Base-by-base conservation (phyloP, 2,329 filamentous ascomycete genomes). In the Cladosporium halotolerans region DNA sequence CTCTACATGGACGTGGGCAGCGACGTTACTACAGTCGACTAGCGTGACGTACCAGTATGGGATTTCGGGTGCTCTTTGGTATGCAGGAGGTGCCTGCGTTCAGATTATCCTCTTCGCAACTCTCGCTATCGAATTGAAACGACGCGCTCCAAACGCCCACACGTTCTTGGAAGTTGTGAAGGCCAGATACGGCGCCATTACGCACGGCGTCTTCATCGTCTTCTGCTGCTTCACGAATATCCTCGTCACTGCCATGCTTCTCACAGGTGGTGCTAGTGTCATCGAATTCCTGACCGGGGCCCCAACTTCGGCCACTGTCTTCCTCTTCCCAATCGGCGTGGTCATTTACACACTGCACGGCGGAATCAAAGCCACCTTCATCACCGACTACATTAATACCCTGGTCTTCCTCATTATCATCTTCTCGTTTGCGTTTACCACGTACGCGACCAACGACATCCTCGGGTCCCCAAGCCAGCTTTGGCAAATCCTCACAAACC, bases 91-190 rank as follows among this genome's bases (percentile, higher is more conserved):
- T 14, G 89, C 88, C 9, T 90, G 86, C 0, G 88, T 93, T 5
- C 89, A 95, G 67, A 91, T 96, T 62, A 78, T 96, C 28, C 77
- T 96, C 1, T 96, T 96, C 63, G 89, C 91, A 1, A 95, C 89
- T 0, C 79, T 96, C 28, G 90, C 90, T 31, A 96, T 96, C 61
- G 89, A 95, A 69, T 72, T 96, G 49, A 96, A 96, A 75, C 79
- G 88, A 60, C 82, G 88, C 53, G 56, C 59, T 14, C 58, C 58
- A 1, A 54, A 52, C 39, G 58, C 57, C 8, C 57, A 58, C 19
- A 60, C 58, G 2, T 58, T 62, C 32, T 52, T 63, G 2, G 59
- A 63, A 45, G 53, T 60, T 2, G 57, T 58, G 5, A 57, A 46
- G 18, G 51, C 51, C 4, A 49, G 61, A 41, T 95, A 95, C 70